Evolutionary conservation across 2,329 filamentous ascomycete genomes (phyloP), one percentile per base, ranked within the genome.

Genomic region (Metarhizium rileyi): DNA sequence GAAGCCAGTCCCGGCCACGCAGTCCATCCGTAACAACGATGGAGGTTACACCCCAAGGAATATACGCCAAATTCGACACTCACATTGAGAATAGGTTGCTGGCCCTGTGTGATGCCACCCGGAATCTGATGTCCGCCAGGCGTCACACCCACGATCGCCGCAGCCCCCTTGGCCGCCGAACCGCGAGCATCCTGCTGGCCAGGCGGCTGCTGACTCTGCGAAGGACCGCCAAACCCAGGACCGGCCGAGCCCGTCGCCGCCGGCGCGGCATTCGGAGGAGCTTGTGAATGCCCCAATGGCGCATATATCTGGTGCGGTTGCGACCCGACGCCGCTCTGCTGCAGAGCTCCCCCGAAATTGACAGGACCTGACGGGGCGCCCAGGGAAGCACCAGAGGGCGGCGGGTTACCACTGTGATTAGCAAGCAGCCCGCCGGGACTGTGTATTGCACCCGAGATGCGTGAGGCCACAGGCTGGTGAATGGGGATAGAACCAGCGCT

Each of bases 391-490:
- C 75, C 66, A 26, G 77, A 73, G 35, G 41, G 40, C 25, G 51
- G 35, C 20, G 74, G 70, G 30, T 77, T 77, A 30, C 78, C 76
- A 47, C 83, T 81, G 58, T 89, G 81, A 56, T 83, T 88, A 8
- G 84, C 80, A 36, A 97, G 79, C 33, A 97, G 76, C 8, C 91
- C 91, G 57, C 93, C 91, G 1, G 91, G 91, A 43, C 90, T 94
- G 64, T 95, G 91, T 50, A 96, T 94, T 47, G 88, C 86, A 55
- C 83, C 86, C 50, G 85, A 71, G 54, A 89, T 74, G 68, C 90
- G 75, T 63, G 90, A 82, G 54, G 91, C 91, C 52, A 96, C 90
- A 5, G 91, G 91, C 66, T 97, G 91, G 68, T 97, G 91, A 59
- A 97, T 84, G 49, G 90, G 89, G 49, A 95, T 87, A 3, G 90